Base-by-base conservation (phyloP, 1,284 basidiomycete genomes). In the Austroboletus novae-zelandiae region DNA sequence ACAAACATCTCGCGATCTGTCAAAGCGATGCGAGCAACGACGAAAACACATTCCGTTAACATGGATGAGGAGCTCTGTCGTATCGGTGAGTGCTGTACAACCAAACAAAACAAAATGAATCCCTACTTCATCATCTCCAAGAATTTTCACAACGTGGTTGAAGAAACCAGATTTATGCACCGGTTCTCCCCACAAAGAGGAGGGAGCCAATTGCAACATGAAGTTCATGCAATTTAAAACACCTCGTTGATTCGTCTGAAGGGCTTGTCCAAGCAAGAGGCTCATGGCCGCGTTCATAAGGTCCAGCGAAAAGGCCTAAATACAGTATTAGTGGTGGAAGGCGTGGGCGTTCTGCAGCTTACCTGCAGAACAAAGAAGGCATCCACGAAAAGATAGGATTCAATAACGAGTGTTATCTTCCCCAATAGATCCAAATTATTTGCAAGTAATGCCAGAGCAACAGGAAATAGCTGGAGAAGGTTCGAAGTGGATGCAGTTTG, bases 371-470 rank as follows among this genome's bases (percentile, higher is more conserved):
- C 72, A 7, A 74, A 68, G n/a, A 69, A 51, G 0, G 83, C 82
- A 64, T 91, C 89, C 5, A 92, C 74, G 9, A 95, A 67, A 49
- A 91, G 71, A 67, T 94, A 95, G 2, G 89, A 89, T 64, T 93
- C 89, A n/a, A 91, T 61, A 35, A 95, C 78, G 46, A 71, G 71
- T 9, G 82, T 79, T 25, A 85, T 75, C 51, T 77, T 83, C n/a
- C 82, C 80, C 15, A 93, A 69, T 20, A 92, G 65, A 61, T 95
- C 92, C 54, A 92, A 71, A 63, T 95, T 91, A 30, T 75, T 76
- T 4, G 78, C 74, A 13, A 94, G 72, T 14, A 88, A 70, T 23
- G 69, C 57, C 13, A 93, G 66, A 4, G 83, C 78, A 18, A 80
- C 69, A 15, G 90, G 89, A 46, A 92, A 78, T 7, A 95, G 72